Evolutionary conservation across 108 stramenopile genomes (phyloP), one percentile per base, ranked within the genome.

Genomic region (Cyclotella cryptica): DNA sequence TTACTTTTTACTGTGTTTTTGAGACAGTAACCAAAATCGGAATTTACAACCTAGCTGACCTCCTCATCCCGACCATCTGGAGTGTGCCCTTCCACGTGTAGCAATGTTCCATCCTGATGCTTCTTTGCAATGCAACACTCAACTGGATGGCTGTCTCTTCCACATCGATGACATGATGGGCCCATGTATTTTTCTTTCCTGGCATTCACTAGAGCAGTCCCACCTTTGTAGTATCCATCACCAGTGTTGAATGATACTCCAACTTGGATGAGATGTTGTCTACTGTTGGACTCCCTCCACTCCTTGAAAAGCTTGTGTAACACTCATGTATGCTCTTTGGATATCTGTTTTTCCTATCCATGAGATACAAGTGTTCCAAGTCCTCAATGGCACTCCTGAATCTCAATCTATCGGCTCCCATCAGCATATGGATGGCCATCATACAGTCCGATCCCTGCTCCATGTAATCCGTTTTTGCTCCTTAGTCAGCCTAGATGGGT

Each of bases 181-280:
- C 49, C 8, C 3, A n/a, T n/a, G n/a, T n/a, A 1, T 59, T 24
- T n/a, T 27, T 26, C 22, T 4, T 14, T 15, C 4, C 26, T 13
- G 26, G 27, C 22, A 28, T 59, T 59, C 27, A 59, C 58, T 13
- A 59, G 22, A 5, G 9, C 9, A 28, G 22, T 28, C 26, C 26
- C 58, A 27, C 26, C 26, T 28, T 59, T 13, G 21, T 59, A 5
- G 3, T 59, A 1, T 6, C 9, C 58, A 6, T 13, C 58, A 3
- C 3, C 14, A 24, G 58, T 59, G 58, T 59, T 59, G 26, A 59
- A 59, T n/a, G 58, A 59, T 9, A 59, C 27, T 12, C 58, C 58
- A 6, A 28, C 58, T 4, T 9, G 1, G 14, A 13, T 27, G 58
- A 3, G 14, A 28, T 27, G 18, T 4, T 28, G 14, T 4, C 9